Evolutionary conservation across 2,329 filamentous ascomycete species (phyloP).

Genomic region (Fusarium beomiforme): DNA sequence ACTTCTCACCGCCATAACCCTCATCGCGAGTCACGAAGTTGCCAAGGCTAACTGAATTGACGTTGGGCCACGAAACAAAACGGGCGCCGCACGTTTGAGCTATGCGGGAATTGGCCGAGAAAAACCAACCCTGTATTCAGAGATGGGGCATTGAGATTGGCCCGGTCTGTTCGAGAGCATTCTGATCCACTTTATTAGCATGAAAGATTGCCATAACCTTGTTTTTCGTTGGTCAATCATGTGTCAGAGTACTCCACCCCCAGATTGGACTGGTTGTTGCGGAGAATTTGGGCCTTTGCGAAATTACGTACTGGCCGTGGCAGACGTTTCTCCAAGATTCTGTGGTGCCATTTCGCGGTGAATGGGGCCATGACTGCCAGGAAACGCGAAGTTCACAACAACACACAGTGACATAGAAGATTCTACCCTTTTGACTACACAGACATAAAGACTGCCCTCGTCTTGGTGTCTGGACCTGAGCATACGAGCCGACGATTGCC

Average conservation of each 20-base stretch:
- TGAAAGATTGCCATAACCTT: background rate
- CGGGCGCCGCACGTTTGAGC: background rate
- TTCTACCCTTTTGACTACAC: background rate
- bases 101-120: conserved; percentile 4
- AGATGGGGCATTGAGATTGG: background rate
- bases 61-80: background rate
- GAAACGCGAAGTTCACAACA: background rate
- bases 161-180: conserved; percentile 8
- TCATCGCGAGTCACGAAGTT: background rate
- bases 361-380: background rate
- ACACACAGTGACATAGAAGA: background rate
- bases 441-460: background rate
- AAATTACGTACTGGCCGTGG: background rate
- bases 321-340: conserved; percentile 17
- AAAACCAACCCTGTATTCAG: background rate
- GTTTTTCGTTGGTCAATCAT: background rate
- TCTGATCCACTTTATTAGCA: conserved; percentile 14
- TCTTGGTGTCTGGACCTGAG: background rate
- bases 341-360: background rate
- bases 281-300: conserved; percentile 8
- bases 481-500: background rate
- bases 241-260: background rate
- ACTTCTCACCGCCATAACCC: background rate
- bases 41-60: background rate
- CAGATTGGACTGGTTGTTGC: conserved; percentile 13